phyloP scores from a whole-genome alignment of 176 grass and related monocot species.

The Zoysia pacifica region DNA sequence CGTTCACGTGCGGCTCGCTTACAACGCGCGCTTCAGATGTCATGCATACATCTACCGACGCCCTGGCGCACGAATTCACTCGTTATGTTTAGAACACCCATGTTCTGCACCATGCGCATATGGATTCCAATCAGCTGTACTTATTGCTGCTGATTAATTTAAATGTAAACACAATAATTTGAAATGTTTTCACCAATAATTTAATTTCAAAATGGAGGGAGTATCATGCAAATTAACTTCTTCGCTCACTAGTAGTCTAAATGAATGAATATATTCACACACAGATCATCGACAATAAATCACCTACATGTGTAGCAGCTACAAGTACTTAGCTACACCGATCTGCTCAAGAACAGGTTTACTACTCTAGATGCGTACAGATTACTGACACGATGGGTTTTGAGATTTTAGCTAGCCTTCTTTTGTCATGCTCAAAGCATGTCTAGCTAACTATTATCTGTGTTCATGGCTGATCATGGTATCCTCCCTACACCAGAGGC shows the following conservation, averaged over 20 bases:
- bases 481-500: conserved; percentile 11
- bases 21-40: background rate
- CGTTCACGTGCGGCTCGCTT: conserved; percentile 12
- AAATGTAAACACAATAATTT: too few species aligned
- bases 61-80: too few species aligned
- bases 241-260: background rate
- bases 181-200: too few species aligned
- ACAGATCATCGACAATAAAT: background rate
- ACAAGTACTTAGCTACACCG: background rate
- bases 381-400: background rate
- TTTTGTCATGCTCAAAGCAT: background rate
- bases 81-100: background rate
- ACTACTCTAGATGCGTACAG: background rate
- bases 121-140: background rate
- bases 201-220: background rate
- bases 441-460: background rate
- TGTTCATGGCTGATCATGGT: background rate
- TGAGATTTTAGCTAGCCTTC: background rate
- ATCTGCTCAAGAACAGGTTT: background rate
- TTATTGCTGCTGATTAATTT: too few species aligned
- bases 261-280: background rate
- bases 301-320: background rate
- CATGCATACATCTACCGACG: background rate
- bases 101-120: background rate
- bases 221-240: background rate